phyloP scores from a whole-genome alignment of 176 grass and related monocot genomes.

The Rhipidocladum racemiflorum region DNA sequence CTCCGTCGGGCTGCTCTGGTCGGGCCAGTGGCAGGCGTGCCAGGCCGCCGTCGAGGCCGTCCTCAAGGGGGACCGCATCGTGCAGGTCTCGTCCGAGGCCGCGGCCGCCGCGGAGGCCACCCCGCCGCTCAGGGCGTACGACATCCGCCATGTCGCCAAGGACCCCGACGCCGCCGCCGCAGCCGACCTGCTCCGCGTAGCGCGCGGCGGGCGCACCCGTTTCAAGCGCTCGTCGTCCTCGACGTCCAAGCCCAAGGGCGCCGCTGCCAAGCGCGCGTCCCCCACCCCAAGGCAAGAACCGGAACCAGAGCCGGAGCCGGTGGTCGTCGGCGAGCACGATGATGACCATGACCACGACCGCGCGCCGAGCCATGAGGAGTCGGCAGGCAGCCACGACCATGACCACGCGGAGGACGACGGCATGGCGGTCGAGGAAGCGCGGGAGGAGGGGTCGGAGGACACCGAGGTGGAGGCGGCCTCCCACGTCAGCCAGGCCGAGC shows the following conservation, averaged over 20 bases:
- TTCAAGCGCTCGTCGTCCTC: slow-evolving; percentile 50
- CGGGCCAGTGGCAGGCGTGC: slow-evolving; percentile 51
- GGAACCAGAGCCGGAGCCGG: not conserved
- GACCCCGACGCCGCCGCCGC: not conserved
- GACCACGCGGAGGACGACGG: not conserved
- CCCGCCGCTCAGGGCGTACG: slow-evolving; percentile 30
- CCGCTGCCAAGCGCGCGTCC: not conserved
- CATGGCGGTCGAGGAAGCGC: not conserved
- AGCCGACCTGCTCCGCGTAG: slow-evolving; percentile 19
- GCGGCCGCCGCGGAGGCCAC: slow-evolving; percentile 15
- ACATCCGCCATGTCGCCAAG: slow-evolving; percentile 59
- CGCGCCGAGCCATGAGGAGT: slow-evolving; percentile 32
- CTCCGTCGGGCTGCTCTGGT: slow-evolving; percentile 61
- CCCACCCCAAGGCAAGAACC: not conserved
- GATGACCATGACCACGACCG: slow-evolving; percentile 13
- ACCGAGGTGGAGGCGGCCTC: slow-evolving; percentile 44
- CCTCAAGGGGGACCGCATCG: slow-evolving; percentile 53
- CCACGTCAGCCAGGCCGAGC: slow-evolving; percentile 64
- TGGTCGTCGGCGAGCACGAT: not conserved
- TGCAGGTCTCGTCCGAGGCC: slow-evolving; percentile 28
- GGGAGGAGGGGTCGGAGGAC: slow-evolving; percentile 32
- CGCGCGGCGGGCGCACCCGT: slow-evolving; percentile 20
- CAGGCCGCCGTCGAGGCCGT: slow-evolving; percentile 69
- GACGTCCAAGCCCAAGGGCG: not conserved
- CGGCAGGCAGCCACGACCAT: slow-evolving; percentile 41